These are phyloP conservation scores for Fusarium burgessii DNA, from an alignment of 2,329 filamentous ascomycete species.

Conservation along the genomic window DNA sequence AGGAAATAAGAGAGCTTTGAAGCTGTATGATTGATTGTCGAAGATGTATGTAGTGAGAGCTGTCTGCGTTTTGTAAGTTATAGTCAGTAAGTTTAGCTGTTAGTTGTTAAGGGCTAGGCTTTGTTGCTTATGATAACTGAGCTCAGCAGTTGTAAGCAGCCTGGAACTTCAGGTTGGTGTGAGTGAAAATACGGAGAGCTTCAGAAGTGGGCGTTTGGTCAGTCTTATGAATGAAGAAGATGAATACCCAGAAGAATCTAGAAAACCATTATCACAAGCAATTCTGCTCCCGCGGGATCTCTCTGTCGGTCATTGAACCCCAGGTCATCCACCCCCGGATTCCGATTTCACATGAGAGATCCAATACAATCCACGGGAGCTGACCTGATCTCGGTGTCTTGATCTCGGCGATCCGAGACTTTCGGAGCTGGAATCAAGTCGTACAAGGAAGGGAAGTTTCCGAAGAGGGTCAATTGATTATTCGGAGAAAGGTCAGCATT, in stretches of 20 bases:
- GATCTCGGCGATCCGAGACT: conserved; percentile 28
- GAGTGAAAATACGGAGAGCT: neutral
- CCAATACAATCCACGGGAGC: conserved; percentile 1
- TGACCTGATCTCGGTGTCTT: conserved; percentile 26
- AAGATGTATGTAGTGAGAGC: neutral
- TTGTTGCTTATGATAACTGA: conserved; percentile 1
- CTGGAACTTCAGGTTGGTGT: neutral
- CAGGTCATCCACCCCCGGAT: conserved; percentile 36
- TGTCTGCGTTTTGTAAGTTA: neutral
- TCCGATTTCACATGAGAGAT: conserved; percentile 40
- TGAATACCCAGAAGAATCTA: neutral
- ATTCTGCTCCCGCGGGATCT: conserved; percentile 23
- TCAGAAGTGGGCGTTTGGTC: neutral
- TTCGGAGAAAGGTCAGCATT: conserved; percentile 5
- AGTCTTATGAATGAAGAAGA: conserved; percentile 4
- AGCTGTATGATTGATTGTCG: neutral
- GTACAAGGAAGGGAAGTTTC: conserved; percentile 4
- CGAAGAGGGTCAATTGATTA: neutral
- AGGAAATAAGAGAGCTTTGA: conserved; percentile 5
- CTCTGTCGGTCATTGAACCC: conserved; percentile 24
- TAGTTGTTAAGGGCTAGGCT: conserved; percentile 5
- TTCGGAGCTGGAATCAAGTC: conserved; percentile 21
- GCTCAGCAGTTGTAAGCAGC: conserved; percentile 14
- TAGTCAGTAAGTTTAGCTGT: neutral
- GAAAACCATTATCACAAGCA: conserved; percentile 27